These are phyloP conservation scores for Mycena leptocephala DNA, from an alignment of 768 basidiomycete species.

Conservation along the genomic window DNA sequence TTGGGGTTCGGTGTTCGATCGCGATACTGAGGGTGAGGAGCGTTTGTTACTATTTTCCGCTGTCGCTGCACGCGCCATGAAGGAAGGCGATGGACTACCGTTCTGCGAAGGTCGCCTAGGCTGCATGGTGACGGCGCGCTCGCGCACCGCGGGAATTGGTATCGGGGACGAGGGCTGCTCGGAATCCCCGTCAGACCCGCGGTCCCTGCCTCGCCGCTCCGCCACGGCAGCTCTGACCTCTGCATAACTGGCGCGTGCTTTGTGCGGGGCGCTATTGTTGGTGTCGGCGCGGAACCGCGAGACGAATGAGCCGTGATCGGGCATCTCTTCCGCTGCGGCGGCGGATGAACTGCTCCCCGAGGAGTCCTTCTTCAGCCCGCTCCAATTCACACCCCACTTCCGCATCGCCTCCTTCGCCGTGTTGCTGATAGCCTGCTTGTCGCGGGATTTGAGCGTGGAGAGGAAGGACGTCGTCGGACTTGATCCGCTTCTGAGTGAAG, in stretches of 20 bases:
- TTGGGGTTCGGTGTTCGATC: slow-evolving; percentile 1
- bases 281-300: slow-evolving; percentile 53
- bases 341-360: slow-evolving; percentile 35
- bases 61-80: slow-evolving; percentile 26
- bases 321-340: slow-evolving; percentile 54
- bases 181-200: slow-evolving; percentile 42
- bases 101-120: slow-evolving; percentile 30
- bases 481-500: slow-evolving; percentile 43
- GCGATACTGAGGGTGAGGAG: slow-evolving; percentile 1
- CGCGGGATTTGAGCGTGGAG: slow-evolving; percentile 85
- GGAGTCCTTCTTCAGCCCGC: slow-evolving; percentile 71
- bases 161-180: slow-evolving; percentile 33
- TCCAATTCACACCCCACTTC: slow-evolving; percentile 94
- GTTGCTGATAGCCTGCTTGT: slow-evolving; percentile 90
- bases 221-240: slow-evolving; percentile 86
- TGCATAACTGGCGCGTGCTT: slow-evolving; percentile 74
- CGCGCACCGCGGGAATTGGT: slow-evolving; percentile 42
- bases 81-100: slow-evolving; percentile 12
- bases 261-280: slow-evolving; percentile 51
- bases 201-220: slow-evolving; percentile 71
- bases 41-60: background rate
- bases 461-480: slow-evolving; percentile 71
- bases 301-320: slow-evolving; percentile 59
- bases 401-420: slow-evolving; percentile 92
- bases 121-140: slow-evolving; percentile 33